Evolutionary conservation across 2,329 filamentous ascomycete species (phyloP).

Genomic region (Trematosphaeria pertusa): DNA sequence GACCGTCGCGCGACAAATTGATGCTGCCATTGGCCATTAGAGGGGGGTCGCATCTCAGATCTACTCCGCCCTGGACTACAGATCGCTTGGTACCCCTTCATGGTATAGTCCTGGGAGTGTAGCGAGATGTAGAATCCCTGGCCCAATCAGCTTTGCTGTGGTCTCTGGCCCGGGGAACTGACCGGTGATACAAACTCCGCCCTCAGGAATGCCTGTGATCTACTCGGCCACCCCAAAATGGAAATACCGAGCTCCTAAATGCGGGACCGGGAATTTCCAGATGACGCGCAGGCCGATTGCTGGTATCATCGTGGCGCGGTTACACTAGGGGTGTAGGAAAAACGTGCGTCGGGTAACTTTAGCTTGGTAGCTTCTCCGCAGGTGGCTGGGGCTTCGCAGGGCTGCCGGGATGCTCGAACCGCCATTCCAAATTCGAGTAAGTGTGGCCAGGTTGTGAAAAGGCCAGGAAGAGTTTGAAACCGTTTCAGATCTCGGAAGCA

Average conservation of each 20-base stretch:
- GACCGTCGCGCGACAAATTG: not conserved
- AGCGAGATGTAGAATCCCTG: not conserved
- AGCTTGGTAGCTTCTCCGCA: not conserved
- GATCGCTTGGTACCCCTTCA: not conserved
- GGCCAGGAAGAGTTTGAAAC: not conserved
- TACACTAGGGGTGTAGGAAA: not conserved
- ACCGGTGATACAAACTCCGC: conserved; percentile 1
- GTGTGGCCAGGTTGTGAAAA: too few species aligned
- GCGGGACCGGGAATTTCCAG: not conserved
- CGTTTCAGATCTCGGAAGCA: not conserved
- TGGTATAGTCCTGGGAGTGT: not conserved
- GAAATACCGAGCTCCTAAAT: not conserved
- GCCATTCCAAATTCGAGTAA: too few species aligned
- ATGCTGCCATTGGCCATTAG: not conserved
- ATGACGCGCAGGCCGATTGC: not conserved
- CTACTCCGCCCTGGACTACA: not conserved
- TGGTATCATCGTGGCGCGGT: not conserved
- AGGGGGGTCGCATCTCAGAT: not conserved
- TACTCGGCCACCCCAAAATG: conserved; percentile 1
- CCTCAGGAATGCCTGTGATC: not conserved
- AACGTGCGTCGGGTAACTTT: not conserved
- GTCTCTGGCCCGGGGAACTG: not conserved
- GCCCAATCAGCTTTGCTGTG: not conserved
- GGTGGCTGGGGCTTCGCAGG: not conserved
- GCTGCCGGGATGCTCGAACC: not conserved